Conservation (phyloP, 305 asterid genomes). For the Euphrasia arctica region DNA sequence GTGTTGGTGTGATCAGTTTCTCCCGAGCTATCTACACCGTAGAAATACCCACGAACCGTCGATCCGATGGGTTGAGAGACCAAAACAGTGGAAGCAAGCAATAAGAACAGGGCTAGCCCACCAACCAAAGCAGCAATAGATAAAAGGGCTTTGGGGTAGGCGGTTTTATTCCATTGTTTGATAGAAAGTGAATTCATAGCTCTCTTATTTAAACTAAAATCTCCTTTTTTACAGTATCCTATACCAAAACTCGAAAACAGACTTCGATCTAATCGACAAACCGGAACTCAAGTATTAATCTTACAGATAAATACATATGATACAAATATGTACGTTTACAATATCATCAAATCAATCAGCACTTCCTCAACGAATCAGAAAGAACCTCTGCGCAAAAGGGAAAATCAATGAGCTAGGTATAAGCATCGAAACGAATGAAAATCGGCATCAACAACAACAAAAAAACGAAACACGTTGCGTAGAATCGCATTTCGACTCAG, state of each 20-base stretch:
- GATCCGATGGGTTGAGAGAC: slow-evolving; percentile 57
- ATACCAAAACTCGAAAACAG: slow-evolving; percentile 17
- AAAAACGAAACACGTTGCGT: slow-evolving; percentile 1
- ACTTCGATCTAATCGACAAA: slow-evolving; percentile 9
- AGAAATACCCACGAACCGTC: slow-evolving; percentile 52
- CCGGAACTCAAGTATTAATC: background rate
- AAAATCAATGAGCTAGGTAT: slow-evolving; percentile 15
- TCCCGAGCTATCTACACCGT: slow-evolving; percentile 27
- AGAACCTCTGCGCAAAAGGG: slow-evolving; percentile 11
- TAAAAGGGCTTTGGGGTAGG: slow-evolving; percentile 57
- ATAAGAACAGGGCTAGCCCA: slow-evolving; percentile 61
- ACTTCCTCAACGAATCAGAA: slow-evolving; percentile 12
- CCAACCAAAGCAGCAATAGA: slow-evolving; percentile 61
- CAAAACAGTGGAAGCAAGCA: slow-evolving; percentile 66
- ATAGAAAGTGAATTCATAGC: slow-evolving; percentile 45
- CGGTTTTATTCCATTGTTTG: slow-evolving; percentile 38
- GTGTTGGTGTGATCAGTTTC: slow-evolving; percentile 21
- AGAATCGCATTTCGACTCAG: slow-evolving; percentile 13
- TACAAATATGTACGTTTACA: background rate
- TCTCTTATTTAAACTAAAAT: slow-evolving; percentile 26
- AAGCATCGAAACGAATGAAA: slow-evolving; percentile 14
- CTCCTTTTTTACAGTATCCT: slow-evolving; percentile 28
- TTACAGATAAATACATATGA: background rate
- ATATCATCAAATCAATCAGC: slow-evolving; percentile 16
- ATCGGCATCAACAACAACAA: slow-evolving; percentile 13